Evolutionary conservation across 2,329 filamentous ascomycete genomes (phyloP), one percentile per base, ranked within the genome.

Genomic region (Fusarium kyushuense): DNA sequence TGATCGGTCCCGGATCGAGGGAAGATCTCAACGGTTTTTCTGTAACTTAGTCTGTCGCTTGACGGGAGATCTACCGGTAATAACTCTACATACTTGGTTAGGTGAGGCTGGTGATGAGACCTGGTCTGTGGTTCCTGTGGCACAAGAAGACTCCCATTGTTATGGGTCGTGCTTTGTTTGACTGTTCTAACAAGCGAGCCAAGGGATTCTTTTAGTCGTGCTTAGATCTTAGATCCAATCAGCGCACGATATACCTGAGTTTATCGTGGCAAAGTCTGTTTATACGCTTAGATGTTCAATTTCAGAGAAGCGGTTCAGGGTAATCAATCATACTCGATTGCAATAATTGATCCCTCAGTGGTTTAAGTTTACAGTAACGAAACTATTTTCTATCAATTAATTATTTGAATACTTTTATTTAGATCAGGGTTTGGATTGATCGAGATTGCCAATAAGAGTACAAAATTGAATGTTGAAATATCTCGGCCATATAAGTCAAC

Each of bases 1-100:
- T 21, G 17, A 49, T 49, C 47, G 23, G 23, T 49, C 47, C 10
- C 5, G 49, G 58, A 63, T 56, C 57, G 49, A 45, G 23, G 17
- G 36, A n/a, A 19, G 52, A 63, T 63, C 58, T 51, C 23, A 65
- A 65, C 62, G 62, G 61, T 17, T 60, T 59, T 12, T 38, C 9
- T 21, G 45, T 57, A 51, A 17, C 38, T 41, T 46, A 51, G 23
- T 49, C 27, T 32, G 45, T 51, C 42, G 42, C 36, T 35, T 48
- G 27, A 41, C 62, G 54, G 60, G 46, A 60, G 61, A 61, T 65
- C 54, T 46, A 40, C 49, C 25, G 23, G 7, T 25, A n/a, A 13
- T 6, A 13, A 25, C 14, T 25, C 11, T 38, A 33, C 32, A 33
- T 38, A 38, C 35, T 12, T 38, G 16, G 43, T 19, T 25, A 41